Base-by-base conservation (phyloP, 805 yeast genomes). In the Spathaspora sp. region DNA sequence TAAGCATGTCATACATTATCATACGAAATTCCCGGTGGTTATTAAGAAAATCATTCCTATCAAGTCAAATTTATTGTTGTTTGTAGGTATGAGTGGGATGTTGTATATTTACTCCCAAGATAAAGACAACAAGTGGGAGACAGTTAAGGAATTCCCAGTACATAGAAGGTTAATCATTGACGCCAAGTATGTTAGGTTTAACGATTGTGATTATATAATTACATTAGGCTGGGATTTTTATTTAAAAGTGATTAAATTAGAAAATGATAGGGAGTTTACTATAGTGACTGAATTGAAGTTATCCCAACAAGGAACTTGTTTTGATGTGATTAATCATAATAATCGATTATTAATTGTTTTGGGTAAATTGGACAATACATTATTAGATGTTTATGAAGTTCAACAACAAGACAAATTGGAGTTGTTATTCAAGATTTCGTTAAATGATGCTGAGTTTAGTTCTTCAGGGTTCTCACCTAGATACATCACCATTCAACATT, bases 371-470 rank as follows among this genome's bases (percentile, higher is more conserved):
- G 90, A 87, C 29, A 77, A 80, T 39, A 82, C 93, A 0, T 72
- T 80, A 51, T 52, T 87, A 40, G 75, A 80, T 2, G 74, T 81
- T n/a, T 73, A 76, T 49, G 44, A 63, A 0, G 47, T 72, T 17
- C 35, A 35, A 16, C 14, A 53, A 19, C 17, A 58, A 20, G 26
- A 38, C 16, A 12, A 43, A 12, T 42, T 52, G 29, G 50, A 53
- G 11, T 47, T 81, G 1, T 47, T 60, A 3, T 70, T 70, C 47
- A 75, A 76, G 54, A 62, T 87, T 5, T 84, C 93, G 0, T 66
- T 87, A 46, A 87, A 86, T 63, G 91, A 84, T 62, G 86, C 94
- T 0, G 87, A 86, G 58, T 88, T 86, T 56, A 76, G 85, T 6
- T 77, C 81, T 18, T 78, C 81, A 57, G 77, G 84, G 0, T 88